Conservation (phyloP, 208 protist genomes). For the Leishmania tarentolae region DNA sequence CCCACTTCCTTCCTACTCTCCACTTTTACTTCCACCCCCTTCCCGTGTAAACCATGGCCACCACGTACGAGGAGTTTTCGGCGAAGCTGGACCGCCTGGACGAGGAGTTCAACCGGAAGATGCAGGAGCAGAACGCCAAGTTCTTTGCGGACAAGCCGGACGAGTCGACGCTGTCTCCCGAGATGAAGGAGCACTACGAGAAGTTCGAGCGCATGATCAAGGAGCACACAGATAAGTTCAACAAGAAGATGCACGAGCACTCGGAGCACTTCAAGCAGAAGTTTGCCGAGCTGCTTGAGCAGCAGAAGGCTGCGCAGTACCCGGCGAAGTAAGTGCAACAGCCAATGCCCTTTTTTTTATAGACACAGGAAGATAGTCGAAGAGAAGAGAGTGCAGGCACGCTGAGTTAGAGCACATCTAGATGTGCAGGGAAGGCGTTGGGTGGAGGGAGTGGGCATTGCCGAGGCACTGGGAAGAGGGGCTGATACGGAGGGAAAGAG, state of each 20-base stretch:
- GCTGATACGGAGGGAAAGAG: neutral
- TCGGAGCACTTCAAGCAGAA: conserved; percentile 93
- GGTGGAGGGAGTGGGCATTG: too few relatives aligned
- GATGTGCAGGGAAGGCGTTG: neutral
- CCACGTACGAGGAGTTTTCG: conserved; percentile 88
- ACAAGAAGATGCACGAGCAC: conserved; percentile 93
- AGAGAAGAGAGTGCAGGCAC: neutral
- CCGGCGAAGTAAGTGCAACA: conserved; percentile 65
- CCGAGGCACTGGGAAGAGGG: neutral
- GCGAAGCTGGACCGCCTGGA: conserved; percentile 91
- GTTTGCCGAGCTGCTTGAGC: conserved; percentile 89
- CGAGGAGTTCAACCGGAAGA: conserved; percentile 90
- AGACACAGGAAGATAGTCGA: neutral
- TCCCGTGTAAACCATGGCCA: conserved; percentile 60
- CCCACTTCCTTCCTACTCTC: too few relatives aligned
- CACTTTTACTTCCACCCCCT: neutral
- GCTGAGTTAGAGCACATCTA: neutral
- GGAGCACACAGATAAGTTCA: conserved; percentile 94
- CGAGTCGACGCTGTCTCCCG: conserved; percentile 86
- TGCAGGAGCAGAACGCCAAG: conserved; percentile 93
- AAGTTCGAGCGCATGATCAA: conserved; percentile 94
- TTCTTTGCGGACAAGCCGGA: conserved; percentile 93
- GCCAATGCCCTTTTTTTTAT: neutral
- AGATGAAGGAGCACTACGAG: conserved; percentile 94
- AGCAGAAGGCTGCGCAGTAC: conserved; percentile 93